Percentiles rank a stretch among this genome's conserved stretches.
Evolutionary conservation across 108 stramenopile species (phyloP).

Genomic region (Cyclotella choctawhatcheeana): DNA sequence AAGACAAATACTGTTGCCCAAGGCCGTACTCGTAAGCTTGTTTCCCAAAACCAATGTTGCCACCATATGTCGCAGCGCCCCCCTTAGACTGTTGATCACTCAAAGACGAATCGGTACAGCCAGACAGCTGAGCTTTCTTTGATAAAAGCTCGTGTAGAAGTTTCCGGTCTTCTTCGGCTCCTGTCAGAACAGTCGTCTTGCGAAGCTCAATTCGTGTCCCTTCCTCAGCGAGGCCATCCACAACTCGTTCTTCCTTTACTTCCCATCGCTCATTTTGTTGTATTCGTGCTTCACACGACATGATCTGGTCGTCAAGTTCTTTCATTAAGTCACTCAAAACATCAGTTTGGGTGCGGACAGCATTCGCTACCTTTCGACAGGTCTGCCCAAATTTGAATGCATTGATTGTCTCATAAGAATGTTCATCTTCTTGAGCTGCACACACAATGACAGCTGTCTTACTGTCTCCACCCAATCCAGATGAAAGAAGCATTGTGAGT

Average conservation of each 20-base stretch:
- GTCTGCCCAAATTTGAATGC: conserved; percentile 67
- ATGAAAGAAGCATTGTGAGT: conserved; percentile 71
- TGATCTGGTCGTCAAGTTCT: conserved; percentile 46
- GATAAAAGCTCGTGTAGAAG: conserved; percentile 34
- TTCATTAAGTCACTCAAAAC: conserved; percentile 54
- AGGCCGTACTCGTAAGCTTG: conserved; percentile 31
- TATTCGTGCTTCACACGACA: conserved; percentile 39
- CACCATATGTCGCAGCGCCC: conserved; percentile 19
- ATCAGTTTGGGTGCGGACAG: conserved; percentile 33
- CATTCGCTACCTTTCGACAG: conserved; percentile 51
- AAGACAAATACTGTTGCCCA: conserved; percentile 13
- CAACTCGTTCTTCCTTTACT: conserved; percentile 31
- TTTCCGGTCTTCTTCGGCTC: conserved; percentile 50
- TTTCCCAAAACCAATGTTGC: conserved; percentile 47
- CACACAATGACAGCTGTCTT: conserved; percentile 69
- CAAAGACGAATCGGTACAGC: conserved; percentile 16
- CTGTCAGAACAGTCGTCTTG: conserved; percentile 42
- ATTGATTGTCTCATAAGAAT: conserved; percentile 60
- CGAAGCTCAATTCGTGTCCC: conserved; percentile 48
- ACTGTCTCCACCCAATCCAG: conserved; percentile 68
- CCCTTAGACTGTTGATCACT: no score
- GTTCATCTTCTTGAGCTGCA: conserved; percentile 53
- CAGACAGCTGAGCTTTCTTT: conserved; percentile 45
- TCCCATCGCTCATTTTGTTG: conserved; percentile 54
- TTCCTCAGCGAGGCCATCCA: conserved; percentile 42